phyloP scores from a whole-genome alignment of 805 yeast genomes.

The Candida easanensis region DNA sequence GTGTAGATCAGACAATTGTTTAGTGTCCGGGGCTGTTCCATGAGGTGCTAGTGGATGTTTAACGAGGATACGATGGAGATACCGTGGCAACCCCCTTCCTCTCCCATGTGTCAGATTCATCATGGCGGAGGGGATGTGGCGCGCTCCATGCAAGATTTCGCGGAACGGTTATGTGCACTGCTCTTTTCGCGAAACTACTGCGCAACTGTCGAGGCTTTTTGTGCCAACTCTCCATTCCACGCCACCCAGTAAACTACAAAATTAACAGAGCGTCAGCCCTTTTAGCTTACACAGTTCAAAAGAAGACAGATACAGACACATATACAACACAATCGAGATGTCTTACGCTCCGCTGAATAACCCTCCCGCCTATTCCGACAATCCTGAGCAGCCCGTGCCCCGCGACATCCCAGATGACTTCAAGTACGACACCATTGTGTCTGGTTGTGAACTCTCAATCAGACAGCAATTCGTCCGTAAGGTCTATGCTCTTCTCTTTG shows the following conservation, averaged over 20 bases:
- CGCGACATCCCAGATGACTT: slow-evolving; percentile 63
- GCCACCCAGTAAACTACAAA: no score
- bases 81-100: no score
- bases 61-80: no score
- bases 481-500: slow-evolving; percentile 68
- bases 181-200: not conserved
- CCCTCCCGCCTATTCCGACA: slow-evolving; percentile 28
- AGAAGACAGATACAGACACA: no score
- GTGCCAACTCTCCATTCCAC: not conserved
- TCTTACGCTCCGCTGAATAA: slow-evolving; percentile 25
- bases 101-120: not conserved
- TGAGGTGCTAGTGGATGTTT: no score
- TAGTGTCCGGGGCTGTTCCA: slow-evolving; percentile 2
- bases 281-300: no score
- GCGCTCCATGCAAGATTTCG: not conserved
- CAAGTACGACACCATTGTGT: slow-evolving; percentile 74
- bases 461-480: slow-evolving; percentile 75
- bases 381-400: slow-evolving; percentile 10
- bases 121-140: not conserved
- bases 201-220: not conserved
- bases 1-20: slow-evolving; percentile 36
- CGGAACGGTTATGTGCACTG: not conserved
- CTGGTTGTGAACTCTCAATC: slow-evolving; percentile 72
- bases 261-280: no score
- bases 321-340: slow-evolving; percentile 10